phyloP scores from a whole-genome alignment of 2,329 filamentous ascomycete genomes.

The Cordyceps tenuipes region DNA sequence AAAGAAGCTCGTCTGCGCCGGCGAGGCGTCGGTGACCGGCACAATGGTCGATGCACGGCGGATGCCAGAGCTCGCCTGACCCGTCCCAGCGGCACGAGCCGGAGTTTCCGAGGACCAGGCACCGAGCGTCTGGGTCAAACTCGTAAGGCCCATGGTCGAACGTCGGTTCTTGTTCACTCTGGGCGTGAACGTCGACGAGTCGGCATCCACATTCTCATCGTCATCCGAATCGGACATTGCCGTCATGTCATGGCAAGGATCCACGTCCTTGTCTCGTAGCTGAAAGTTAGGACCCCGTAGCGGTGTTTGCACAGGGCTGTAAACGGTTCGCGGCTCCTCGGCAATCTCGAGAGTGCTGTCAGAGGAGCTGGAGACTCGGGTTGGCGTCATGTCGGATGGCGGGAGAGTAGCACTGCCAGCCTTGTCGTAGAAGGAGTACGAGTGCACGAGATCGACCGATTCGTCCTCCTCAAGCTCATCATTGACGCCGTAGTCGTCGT shows the following conservation, averaged over 20 bases:
- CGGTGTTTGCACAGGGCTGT: constrained; percentile 15
- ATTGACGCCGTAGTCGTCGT: constrained; percentile 26
- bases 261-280: constrained; percentile 40
- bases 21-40: constrained; percentile 25
- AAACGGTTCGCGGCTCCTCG: not conserved
- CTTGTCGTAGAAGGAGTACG: constrained; percentile 5
- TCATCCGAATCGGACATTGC: constrained; percentile 47
- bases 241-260: constrained; percentile 31
- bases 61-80: not conserved
- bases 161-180: constrained; percentile 25
- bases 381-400: not conserved
- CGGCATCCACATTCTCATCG: constrained; percentile 29
- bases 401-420: not conserved
- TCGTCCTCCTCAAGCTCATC: constrained; percentile 23
- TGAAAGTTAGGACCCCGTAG: constrained; percentile 21
- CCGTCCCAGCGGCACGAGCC: constrained; percentile 22
- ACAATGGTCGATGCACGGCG: constrained; percentile 5
- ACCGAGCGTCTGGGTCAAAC: constrained; percentile 52
- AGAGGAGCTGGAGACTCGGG: not conserved
- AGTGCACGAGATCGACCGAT: constrained; percentile 11
- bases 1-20: constrained; percentile 45
- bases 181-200: constrained; percentile 34
- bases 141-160: constrained; percentile 48
- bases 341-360: not conserved
- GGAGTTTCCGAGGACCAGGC: constrained; percentile 57